phyloP scores from a whole-genome alignment of 2,329 filamentous ascomycete species.

The Botrytis fabae region DNA sequence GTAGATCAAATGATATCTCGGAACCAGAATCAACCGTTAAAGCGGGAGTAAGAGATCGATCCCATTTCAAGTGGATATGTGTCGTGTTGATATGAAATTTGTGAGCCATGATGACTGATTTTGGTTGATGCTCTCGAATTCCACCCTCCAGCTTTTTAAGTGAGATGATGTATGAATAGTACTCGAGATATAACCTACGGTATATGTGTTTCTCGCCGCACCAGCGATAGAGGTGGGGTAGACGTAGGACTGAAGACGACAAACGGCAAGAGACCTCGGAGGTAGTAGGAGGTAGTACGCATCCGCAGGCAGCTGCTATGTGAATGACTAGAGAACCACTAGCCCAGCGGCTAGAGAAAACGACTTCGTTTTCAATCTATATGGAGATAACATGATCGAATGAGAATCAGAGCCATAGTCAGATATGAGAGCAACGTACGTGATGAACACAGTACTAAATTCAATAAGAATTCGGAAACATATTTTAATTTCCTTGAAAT shows the following conservation, averaged over 20 bases:
- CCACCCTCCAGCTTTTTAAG: not conserved
- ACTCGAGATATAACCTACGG: not conserved
- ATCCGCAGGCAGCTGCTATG: not conserved
- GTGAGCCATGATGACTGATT: constrained; percentile 25
- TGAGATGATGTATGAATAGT: not conserved
- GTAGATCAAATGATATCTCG: constrained; percentile 50
- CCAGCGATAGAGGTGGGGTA: not conserved
- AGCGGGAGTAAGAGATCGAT: constrained; percentile 47
- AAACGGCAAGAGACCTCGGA: not conserved
- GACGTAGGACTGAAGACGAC: not conserved
- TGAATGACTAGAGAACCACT: not conserved
- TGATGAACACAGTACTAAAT: not conserved
- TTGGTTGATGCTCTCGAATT: not conserved
- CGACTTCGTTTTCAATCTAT: not conserved
- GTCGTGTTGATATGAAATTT: constrained; percentile 28
- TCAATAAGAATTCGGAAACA: not conserved
- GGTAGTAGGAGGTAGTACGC: not conserved
- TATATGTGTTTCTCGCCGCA: not conserved
- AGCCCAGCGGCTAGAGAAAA: not conserved
- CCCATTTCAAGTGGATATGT: constrained; percentile 50
- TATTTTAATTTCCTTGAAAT: not conserved
- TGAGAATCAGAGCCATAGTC: not conserved
- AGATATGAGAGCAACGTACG: not conserved
- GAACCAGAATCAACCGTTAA: constrained; percentile 51
- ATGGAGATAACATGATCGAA: not conserved